Conservation (phyloP, 495 filamentous ascomycete genomes). For the Aspergillus hancockii region DNA sequence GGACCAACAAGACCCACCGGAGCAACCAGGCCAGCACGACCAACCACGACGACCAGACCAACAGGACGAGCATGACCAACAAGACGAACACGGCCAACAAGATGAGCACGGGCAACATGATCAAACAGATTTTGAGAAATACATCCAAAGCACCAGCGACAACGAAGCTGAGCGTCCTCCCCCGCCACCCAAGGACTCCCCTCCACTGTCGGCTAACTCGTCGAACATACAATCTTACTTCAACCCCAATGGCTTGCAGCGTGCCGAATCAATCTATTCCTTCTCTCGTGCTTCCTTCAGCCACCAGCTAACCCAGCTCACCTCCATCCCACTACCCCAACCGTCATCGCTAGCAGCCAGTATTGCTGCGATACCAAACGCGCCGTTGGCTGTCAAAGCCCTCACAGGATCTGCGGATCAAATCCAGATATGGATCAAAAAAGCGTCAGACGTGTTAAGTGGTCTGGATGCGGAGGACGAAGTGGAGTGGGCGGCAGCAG, state of each 20-base stretch:
- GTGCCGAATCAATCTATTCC: constrained; percentile 83
- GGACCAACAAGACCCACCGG: constrained; percentile 6
- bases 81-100: not conserved
- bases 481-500: constrained; percentile 95
- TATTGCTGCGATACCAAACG: constrained; percentile 79
- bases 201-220: constrained; percentile 38
- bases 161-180: constrained; percentile 33
- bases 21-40: constrained; percentile 25
- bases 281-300: constrained; percentile 87
- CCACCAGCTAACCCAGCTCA: constrained; percentile 84
- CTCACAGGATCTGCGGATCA: constrained; percentile 82
- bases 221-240: constrained; percentile 54
- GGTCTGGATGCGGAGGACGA: constrained; percentile 93
- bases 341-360: constrained; percentile 76
- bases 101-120: constrained; percentile 11
- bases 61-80: not conserved
- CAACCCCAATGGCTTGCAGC: constrained; percentile 46
- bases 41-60: too few relatives aligned
- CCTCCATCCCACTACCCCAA: constrained; percentile 80
- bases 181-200: constrained; percentile 40
- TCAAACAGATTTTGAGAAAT: constrained; percentile 48
- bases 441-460: constrained; percentile 80
- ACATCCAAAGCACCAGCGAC: constrained; percentile 43
- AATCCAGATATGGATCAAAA: constrained; percentile 88
- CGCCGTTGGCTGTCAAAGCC: constrained; percentile 72